Conservation (phyloP, 441 rosid species). For the Corymbia calophylla region DNA sequence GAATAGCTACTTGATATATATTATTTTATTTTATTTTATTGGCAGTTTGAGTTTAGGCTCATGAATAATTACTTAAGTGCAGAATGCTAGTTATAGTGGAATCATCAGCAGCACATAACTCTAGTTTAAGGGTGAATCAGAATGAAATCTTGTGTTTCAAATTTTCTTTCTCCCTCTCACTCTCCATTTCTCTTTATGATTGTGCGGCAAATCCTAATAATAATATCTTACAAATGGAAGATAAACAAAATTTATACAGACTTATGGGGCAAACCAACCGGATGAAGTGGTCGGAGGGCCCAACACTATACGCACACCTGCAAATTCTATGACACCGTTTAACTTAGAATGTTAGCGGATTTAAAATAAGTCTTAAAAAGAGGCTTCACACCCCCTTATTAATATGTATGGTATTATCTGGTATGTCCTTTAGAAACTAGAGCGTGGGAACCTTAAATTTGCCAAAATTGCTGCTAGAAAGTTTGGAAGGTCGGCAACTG, state of each 20-base stretch:
- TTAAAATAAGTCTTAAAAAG: not conserved
- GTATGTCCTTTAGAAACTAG: fast-evolving
- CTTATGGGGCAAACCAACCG: not conserved
- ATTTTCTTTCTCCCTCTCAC: not conserved
- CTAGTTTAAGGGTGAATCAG: too few relatives aligned
- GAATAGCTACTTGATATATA: too few relatives aligned
- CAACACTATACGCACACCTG: not conserved
- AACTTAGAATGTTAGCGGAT: not conserved
- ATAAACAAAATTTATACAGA: not conserved
- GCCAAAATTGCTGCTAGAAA: not conserved
- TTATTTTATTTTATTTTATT: too few relatives aligned
- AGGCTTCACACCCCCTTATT: not conserved
- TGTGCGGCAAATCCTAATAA: not conserved
- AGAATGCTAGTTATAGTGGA: too few relatives aligned
- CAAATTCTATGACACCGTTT: not conserved
- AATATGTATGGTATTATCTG: not conserved
- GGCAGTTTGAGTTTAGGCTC: too few relatives aligned
- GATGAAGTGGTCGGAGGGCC: not conserved
- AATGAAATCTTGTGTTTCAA: not conserved
- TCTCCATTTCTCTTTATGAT: too few relatives aligned
- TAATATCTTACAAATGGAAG: not conserved
- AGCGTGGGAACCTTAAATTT: not conserved
- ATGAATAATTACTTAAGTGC: too few relatives aligned
- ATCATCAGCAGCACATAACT: too few relatives aligned
- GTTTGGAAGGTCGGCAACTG: not conserved